phyloP scores from a whole-genome alignment of 1,139 yeast genomes.

The Eremothecium cymbalariae region DNA sequence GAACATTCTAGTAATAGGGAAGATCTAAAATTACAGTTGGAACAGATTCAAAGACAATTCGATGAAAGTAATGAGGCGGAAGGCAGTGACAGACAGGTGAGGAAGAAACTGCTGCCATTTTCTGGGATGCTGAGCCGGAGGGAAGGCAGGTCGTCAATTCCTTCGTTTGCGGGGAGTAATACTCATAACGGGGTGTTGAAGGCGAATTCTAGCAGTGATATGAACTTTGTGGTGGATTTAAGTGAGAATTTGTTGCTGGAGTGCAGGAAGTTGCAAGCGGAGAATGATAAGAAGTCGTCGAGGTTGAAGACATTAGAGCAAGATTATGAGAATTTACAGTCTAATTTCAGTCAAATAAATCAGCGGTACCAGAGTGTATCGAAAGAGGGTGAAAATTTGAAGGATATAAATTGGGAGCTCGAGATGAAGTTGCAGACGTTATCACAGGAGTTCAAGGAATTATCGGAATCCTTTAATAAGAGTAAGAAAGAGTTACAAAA shows the following conservation, averaged over 20 bases:
- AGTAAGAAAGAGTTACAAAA: slow-evolving; percentile 30
- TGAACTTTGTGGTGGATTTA: slow-evolving; percentile 73
- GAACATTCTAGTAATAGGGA: slow-evolving; percentile 4
- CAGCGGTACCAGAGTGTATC: slow-evolving; percentile 30
- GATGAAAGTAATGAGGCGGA: slow-evolving; percentile 27
- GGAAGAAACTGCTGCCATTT: slow-evolving; percentile 21
- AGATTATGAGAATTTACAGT: slow-evolving; percentile 38
- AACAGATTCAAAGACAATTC: slow-evolving; percentile 50
- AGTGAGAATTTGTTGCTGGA: slow-evolving; percentile 73
- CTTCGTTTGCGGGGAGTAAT: slow-evolving; percentile 25
- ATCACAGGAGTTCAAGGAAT: slow-evolving; percentile 37
- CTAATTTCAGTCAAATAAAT: slow-evolving; percentile 33
- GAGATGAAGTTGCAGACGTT: slow-evolving; percentile 50
- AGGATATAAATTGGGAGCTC: slow-evolving; percentile 74
- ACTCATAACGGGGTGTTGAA: slow-evolving; percentile 21
- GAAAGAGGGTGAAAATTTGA: slow-evolving; percentile 42
- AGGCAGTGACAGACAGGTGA: slow-evolving; percentile 10
- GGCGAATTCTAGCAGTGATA: slow-evolving; percentile 41
- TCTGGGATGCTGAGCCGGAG: slow-evolving; percentile 27
- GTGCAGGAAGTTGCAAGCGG: slow-evolving; percentile 70
- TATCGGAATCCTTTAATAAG: slow-evolving; percentile 33
- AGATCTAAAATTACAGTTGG: slow-evolving; percentile 52
- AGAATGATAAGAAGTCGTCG: slow-evolving; percentile 46
- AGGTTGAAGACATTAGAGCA: slow-evolving; percentile 39
- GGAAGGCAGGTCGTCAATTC: slow-evolving; percentile 29